Evolutionary conservation across 371 early-diverging fungal genomes (phyloP).

Genomic region (Smittium mucronatum): DNA sequence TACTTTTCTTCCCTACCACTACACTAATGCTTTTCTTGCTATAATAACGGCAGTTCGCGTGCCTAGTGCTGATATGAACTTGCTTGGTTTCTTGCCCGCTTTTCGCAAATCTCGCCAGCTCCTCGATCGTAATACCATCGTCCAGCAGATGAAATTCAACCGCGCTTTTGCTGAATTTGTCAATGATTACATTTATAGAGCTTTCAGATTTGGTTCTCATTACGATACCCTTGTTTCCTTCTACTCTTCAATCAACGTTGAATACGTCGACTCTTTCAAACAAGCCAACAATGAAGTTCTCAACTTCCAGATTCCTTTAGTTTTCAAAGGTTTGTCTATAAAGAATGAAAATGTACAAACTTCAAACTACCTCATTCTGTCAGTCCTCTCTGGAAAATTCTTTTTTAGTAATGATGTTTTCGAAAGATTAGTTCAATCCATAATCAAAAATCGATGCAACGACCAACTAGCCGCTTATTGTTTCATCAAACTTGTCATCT

Average conservation of each 20-base stretch:
- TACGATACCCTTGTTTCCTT: constrained; percentile 29
- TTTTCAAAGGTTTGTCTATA: constrained; percentile 13
- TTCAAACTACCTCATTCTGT: constrained; percentile 29
- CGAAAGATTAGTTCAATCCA: constrained; percentile 14
- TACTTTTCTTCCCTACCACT: constrained; percentile 82
- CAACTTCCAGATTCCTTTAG: constrained; percentile 26
- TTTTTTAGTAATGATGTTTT: constrained; percentile 16
- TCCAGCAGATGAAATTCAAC: constrained; percentile 23
- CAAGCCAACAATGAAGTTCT: constrained; percentile 16
- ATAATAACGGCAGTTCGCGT: constrained; percentile 53
- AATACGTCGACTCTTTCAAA: constrained; percentile 26
- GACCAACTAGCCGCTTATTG: not conserved
- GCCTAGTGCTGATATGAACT: constrained; percentile 6
- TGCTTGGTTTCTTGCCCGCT: constrained; percentile 17
- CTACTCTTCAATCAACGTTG: constrained; percentile 25
- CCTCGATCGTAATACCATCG: constrained; percentile 26
- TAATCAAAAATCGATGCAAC: not conserved
- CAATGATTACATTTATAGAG: not conserved
- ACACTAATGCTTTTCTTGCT: constrained; percentile 71
- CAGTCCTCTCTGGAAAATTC: constrained; percentile 19
- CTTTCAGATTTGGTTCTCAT: constrained; percentile 1
- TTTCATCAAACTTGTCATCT: not conserved
- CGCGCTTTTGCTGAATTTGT: not conserved
- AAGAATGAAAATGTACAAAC: constrained; percentile 20
- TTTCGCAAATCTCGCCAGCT: constrained; percentile 29